A percentile compares a stretch with the other conserved stretches of the same genome.
Evolutionary conservation across 768 basidiomycete genomes (phyloP).

Genomic region (Boletus rex-veris): DNA sequence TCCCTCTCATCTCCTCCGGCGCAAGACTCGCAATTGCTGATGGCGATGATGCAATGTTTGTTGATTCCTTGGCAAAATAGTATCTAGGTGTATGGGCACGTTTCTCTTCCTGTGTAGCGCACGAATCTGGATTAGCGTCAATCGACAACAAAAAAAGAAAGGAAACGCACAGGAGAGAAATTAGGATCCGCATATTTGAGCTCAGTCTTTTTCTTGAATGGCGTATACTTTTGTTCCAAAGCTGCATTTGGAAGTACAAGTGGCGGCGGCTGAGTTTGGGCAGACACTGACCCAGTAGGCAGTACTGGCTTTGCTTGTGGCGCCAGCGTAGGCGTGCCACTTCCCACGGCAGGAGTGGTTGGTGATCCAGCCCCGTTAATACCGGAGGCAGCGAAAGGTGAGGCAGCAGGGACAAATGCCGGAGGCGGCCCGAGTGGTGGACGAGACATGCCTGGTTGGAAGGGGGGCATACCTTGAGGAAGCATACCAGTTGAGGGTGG

Average conservation of each 20-base stretch:
- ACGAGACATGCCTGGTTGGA: conserved; percentile 36
- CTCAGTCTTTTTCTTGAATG: conserved; percentile 72
- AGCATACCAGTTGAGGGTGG: conserved; percentile 32
- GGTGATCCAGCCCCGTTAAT: conserved; percentile 21
- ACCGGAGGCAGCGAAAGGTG: conserved; percentile 28
- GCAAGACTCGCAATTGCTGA: conserved; percentile 28
- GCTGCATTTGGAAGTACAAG: conserved; percentile 53
- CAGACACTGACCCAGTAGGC: conserved; percentile 23
- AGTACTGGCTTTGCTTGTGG: conserved; percentile 5
- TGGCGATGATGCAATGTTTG: conserved; percentile 17
- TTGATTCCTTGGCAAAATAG: conserved; percentile 46
- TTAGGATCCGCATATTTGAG: conserved; percentile 76
- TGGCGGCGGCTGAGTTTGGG: conserved; percentile 23
- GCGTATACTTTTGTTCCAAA: conserved; percentile 62
- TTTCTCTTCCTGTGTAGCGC: conserved; percentile 63
- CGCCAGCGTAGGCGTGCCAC: conserved; percentile 21
- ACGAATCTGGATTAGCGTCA: background rate
- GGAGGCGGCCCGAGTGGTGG: conserved; percentile 34
- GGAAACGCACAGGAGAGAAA: conserved; percentile 64
- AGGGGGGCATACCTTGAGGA: conserved; percentile 38
- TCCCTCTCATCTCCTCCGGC: conserved; percentile 65
- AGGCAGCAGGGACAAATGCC: conserved; percentile 34
- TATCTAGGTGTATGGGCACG: conserved; percentile 65
- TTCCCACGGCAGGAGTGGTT: conserved; percentile 17
- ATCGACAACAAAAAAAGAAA: background rate